A percentile compares a stretch with the other conserved stretches of the same genome.
Conservation (phyloP, 2,329 filamentous ascomycete genomes). For the Scedosporium minutisporum region DNA sequence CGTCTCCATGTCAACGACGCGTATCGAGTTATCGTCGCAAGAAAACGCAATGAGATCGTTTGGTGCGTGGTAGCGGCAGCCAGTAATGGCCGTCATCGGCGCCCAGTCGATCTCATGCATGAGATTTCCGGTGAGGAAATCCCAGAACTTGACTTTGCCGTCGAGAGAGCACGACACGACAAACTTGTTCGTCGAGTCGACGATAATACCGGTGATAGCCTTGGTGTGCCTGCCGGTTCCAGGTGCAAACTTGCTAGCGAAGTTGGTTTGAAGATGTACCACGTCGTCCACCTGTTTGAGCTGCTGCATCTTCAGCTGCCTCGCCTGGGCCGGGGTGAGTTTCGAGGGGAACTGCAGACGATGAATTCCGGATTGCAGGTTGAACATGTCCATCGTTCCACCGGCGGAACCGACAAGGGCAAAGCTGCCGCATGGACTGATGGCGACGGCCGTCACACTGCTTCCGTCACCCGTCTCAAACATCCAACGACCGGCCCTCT, state of each 20-base stretch:
- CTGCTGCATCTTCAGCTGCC: constrained; percentile 61
- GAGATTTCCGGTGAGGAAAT: constrained; percentile 75
- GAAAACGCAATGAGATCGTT: constrained; percentile 82
- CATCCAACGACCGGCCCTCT: constrained; percentile 85
- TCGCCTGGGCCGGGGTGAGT: constrained; percentile 67
- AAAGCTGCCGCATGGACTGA: constrained; percentile 90
- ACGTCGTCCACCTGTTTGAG: constrained; percentile 49
- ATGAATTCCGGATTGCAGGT: constrained; percentile 84
- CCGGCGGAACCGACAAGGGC: constrained; percentile 76
- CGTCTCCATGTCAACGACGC: constrained; percentile 83
- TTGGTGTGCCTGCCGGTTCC: constrained; percentile 67
- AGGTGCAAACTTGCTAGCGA: constrained; percentile 30
- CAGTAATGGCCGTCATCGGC: constrained; percentile 61
- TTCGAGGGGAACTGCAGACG: constrained; percentile 79
- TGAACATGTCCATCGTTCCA: constrained; percentile 89
- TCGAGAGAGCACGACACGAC: constrained; percentile 83
- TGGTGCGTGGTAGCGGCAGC: constrained; percentile 68
- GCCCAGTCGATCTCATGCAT: constrained; percentile 77
- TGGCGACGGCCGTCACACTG: constrained; percentile 77
- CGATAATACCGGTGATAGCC: constrained; percentile 73
- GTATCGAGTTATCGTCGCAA: constrained; percentile 80
- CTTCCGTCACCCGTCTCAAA: constrained; percentile 76
- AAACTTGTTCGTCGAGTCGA: constrained; percentile 81
- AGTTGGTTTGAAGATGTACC: constrained; percentile 40
- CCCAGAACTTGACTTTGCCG: constrained; percentile 96